phyloP scores from a whole-genome alignment of 805 yeast species.

The Yarrowia sp. region DNA sequence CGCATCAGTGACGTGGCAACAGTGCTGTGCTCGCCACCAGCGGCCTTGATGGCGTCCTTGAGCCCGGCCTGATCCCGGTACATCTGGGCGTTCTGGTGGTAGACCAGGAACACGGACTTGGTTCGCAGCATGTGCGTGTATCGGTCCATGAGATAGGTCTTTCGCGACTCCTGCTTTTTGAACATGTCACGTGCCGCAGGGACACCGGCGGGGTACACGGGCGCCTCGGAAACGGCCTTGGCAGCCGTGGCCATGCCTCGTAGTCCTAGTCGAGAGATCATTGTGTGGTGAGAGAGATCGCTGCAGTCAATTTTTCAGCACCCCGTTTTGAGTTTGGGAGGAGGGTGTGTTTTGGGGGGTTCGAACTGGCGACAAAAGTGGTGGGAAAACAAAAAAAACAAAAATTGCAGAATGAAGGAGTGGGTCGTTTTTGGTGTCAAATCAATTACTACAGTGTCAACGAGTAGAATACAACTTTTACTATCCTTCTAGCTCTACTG shows the following conservation, averaged over 20 bases:
- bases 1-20: constrained; percentile 73
- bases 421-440: too few species aligned
- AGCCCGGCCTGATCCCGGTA: constrained; percentile 70
- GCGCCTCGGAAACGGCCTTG: constrained; percentile 7
- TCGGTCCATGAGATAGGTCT: constrained; percentile 82
- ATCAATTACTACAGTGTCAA: too few species aligned
- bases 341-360: neutral
- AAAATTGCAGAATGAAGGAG: too few species aligned
- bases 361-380: neutral
- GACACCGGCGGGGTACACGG: constrained; percentile 36
- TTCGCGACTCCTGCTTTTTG: constrained; percentile 75
- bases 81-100: constrained; percentile 83
- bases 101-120: constrained; percentile 73
- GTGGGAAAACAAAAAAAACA: too few species aligned
- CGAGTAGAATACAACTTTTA: too few species aligned
- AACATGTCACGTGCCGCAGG: constrained; percentile 54
- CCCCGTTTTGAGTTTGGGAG: neutral
- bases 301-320: constrained; percentile 22
- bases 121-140: constrained; percentile 74
- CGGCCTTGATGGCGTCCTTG: constrained; percentile 64
- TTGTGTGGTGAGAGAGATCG: constrained; percentile 18
- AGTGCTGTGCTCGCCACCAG: constrained; percentile 75
- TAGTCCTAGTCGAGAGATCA: constrained; percentile 31
- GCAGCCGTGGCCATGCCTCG: constrained; percentile 39
- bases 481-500: too few species aligned